Evolutionary conservation across 1,139 yeast species (phyloP), one percentile per base, ranked within the genome.

Genomic region (Yamadazyma atmosphaerica): DNA sequence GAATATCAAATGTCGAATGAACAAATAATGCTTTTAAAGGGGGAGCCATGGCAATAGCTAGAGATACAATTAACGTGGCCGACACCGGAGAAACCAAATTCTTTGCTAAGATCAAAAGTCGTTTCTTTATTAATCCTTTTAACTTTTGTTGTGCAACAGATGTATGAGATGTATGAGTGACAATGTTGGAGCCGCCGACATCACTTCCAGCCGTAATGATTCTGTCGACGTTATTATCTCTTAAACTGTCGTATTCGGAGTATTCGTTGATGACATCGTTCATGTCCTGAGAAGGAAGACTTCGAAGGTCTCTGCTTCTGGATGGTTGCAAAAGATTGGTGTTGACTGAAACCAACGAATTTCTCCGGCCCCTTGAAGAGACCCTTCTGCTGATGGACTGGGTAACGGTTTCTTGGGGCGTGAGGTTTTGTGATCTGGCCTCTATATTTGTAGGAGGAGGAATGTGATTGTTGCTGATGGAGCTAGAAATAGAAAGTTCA

Each of bases 1-100:
- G 82, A 4, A 67, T 57, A 36, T 61, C 48, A 37, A 59, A 58
- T 2, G 38, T 41, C 2, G 60, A 41, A 6, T 44, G 38, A 4
- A 86, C 88, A 57, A 90, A 90, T 23, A 89, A 68, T 1, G 94
- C 87, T 52, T 86, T 84, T 11, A 88, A 68, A 68, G 95, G 90
- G 1, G 96, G 96, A 11, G 92, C 72, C 86, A 90, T 86, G 12
- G 94, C 80, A 17, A 86, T 67, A 2, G 73, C 66, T 35, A 90
- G 60, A 1, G 92, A 72, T 0, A 78, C 33, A 3, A 88, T 68
- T 32, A 87, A 74, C 1, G 90, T 68, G 32, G 81, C 50, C 1
- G 95, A 82, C 34, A 81, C 81, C 0, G 95, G 94, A 12, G 94
- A 73, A 31, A 72, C 52, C 45, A 89, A 74, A 60, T 87, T 88